These are phyloP conservation scores for Xylaria arbuscula DNA, from an alignment of 2,329 filamentous ascomycete genomes.

Conservation along the genomic window DNA sequence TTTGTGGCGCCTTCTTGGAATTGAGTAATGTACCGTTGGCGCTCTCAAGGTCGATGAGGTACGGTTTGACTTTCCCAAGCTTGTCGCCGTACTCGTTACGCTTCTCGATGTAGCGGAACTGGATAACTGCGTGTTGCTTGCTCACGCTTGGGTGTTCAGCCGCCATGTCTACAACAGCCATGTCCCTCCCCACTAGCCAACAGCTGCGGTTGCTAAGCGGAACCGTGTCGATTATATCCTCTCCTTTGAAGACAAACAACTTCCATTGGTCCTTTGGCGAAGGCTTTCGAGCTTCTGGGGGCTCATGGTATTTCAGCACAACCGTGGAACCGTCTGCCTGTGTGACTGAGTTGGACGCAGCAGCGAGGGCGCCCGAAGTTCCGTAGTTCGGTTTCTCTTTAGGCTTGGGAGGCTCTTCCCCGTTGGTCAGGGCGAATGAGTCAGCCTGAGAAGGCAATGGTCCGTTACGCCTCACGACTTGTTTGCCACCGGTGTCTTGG, in stretches of 20 bases:
- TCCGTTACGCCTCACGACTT: conserved; percentile 54
- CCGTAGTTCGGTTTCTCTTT: conserved; percentile 92
- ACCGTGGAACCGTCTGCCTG: conserved; percentile 79
- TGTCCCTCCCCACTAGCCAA: conserved; percentile 89
- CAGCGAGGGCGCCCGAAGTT: conserved; percentile 83
- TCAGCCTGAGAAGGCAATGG: conserved; percentile 70
- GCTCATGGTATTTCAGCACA: conserved; percentile 95
- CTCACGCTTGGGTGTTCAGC: conserved; percentile 93
- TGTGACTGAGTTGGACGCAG: conserved; percentile 81
- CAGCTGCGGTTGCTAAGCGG: conserved; percentile 81
- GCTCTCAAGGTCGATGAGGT: conserved; percentile 92
- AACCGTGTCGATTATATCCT: conserved; percentile 83
- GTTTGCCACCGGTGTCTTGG: conserved; percentile 44
- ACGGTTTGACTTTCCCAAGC: conserved; percentile 82
- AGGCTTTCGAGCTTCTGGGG: conserved; percentile 89
- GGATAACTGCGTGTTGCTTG: conserved; percentile 94
- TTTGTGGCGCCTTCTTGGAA: conserved; percentile 75
- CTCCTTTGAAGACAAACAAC: conserved; percentile 90
- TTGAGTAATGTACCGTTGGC: conserved; percentile 91
- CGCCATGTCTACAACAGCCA: conserved; percentile 81
- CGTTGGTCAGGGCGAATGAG: conserved; percentile 67
- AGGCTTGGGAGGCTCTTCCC: conserved; percentile 64
- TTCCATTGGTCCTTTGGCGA: conserved; percentile 83
- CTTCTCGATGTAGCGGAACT: conserved; percentile 88
- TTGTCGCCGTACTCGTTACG: conserved; percentile 89